Evolutionary conservation across 108 stramenopile genomes (phyloP).

Genomic region (Cyclotella kingstonii): DNA sequence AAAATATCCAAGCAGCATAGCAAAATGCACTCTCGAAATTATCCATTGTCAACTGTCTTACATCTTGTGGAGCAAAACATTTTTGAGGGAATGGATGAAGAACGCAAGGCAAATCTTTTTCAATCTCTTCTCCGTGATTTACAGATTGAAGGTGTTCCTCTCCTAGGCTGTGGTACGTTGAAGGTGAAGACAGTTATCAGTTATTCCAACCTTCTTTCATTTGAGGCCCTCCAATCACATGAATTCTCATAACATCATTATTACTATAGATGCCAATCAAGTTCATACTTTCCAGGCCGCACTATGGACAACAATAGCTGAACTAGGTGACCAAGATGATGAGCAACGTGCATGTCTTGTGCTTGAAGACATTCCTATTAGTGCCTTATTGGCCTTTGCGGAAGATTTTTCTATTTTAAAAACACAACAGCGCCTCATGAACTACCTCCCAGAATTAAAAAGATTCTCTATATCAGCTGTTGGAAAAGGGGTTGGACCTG

Average conservation of each 20-base stretch:
- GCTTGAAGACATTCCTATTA: conserved; percentile 64
- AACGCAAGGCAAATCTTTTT: conserved; percentile 58
- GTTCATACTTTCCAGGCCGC: conserved; percentile 68
- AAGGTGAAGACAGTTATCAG: neutral
- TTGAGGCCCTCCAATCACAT: neutral
- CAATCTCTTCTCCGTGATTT: conserved; percentile 70
- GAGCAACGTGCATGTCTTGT: conserved; percentile 60
- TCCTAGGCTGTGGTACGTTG: conserved; percentile 57
- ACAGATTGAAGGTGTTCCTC: conserved; percentile 77
- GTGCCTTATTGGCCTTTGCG: conserved; percentile 59
- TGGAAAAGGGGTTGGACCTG: conserved; percentile 77
- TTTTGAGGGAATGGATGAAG: conserved; percentile 49
- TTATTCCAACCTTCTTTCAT: neutral
- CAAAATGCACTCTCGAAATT: too few relatives aligned
- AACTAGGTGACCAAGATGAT: conserved; percentile 47
- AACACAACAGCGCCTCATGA: conserved; percentile 51
- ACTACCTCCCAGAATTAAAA: conserved; percentile 57
- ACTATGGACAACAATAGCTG: conserved; percentile 82
- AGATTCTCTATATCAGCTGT: conserved; percentile 63
- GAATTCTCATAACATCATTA: neutral
- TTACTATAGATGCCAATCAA: conserved; percentile 48
- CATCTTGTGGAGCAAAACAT: conserved; percentile 20
- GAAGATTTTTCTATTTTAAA: conserved; percentile 70
- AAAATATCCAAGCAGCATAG: too few relatives aligned
- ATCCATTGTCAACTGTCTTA: too few relatives aligned